phyloP scores from a whole-genome alignment of 73 alveolate species.

The Stentor roeselii region DNA sequence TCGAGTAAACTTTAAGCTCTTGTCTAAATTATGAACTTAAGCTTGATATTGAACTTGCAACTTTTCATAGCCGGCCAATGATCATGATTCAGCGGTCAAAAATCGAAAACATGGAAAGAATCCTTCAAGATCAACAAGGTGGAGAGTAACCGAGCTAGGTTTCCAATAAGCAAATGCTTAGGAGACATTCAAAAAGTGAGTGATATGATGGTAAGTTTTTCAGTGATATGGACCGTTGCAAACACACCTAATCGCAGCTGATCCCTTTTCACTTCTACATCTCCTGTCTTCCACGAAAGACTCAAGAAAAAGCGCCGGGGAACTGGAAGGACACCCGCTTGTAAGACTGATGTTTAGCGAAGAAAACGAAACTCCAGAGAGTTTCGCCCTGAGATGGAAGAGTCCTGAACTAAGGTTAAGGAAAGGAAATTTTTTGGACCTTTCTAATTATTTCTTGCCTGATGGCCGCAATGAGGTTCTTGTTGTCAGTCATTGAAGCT shows the following conservation, averaged over 20 bases:
- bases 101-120: slow-evolving; percentile 28
- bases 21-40: too few species aligned
- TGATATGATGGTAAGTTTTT: background rate
- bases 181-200: background rate
- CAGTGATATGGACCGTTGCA: slow-evolving; percentile 1
- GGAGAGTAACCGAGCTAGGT: slow-evolving; percentile 24
- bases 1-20: too few species aligned
- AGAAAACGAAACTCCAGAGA: background rate
- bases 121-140: slow-evolving; percentile 29
- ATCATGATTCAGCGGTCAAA: slow-evolving; percentile 27
- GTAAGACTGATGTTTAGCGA: background rate
- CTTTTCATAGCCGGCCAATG: background rate
- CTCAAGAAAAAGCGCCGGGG: slow-evolving; percentile 31
- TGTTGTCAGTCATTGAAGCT: slow-evolving; percentile 29
- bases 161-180: slow-evolving; percentile 6
- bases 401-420: background rate
- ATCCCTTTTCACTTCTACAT: slow-evolving; percentile 7
- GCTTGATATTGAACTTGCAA: background rate
- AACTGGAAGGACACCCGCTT: slow-evolving; percentile 21
- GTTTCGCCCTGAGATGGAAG: background rate
- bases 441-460: background rate
- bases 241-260: background rate
- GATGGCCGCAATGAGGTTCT: background rate
- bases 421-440: background rate
- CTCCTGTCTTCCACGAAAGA: background rate